Evolutionary conservation across 2,329 filamentous ascomycete genomes (phyloP), one percentile per base, ranked within the genome.

Genomic region (Diaporthe humulicola): DNA sequence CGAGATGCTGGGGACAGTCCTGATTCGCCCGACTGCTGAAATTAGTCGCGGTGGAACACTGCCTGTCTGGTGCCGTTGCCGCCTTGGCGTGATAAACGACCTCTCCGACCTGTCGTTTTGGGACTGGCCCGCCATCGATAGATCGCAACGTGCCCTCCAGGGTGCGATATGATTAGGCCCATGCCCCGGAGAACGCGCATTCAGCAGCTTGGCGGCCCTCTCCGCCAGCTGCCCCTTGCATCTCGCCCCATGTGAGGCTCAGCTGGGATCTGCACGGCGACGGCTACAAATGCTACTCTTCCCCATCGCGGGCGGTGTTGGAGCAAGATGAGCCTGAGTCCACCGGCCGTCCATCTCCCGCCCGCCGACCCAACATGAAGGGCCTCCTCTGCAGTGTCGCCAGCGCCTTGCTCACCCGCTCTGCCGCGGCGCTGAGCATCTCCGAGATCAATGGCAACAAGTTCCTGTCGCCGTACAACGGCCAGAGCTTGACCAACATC

Each of bases 361-460:
- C 64, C 64, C 48, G 64, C 48, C 33, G 64, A 40, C 33, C 33
- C 38, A 54, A 19, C 33, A 69, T 69, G 64, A 69, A 54, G 64
- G n/a, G 48, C 4, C 33, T 69, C 9, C 22, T 54, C 45, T 54
- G 64, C 64, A 40, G 48, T 33, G 48, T 40, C 48, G 50, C 48
- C 48, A 56, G 42, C 38, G 71, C 71, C 3, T 38, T 73, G 30
- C 36, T 73, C 71, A 28, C 28, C n/a, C 36, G 71, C 71, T 52
- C 38, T 56, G 58, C 71, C 15, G 72, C 83, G 45, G 87, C 87
- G 54, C 77, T 88, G 75, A 88, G 87, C 74, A 91, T 92, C 78
- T 85, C 87, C 73, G 85, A 92, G 79, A 93, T 94, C 86, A 94
- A 93, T 78, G 92, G 92, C 77, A 87, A 90, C 79, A 87, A 83